Percentiles rank a stretch among this genome's conserved stretches.
Evolutionary conservation across 768 basidiomycete species (phyloP).

Genomic region (Pleurotus pulmonarius): DNA sequence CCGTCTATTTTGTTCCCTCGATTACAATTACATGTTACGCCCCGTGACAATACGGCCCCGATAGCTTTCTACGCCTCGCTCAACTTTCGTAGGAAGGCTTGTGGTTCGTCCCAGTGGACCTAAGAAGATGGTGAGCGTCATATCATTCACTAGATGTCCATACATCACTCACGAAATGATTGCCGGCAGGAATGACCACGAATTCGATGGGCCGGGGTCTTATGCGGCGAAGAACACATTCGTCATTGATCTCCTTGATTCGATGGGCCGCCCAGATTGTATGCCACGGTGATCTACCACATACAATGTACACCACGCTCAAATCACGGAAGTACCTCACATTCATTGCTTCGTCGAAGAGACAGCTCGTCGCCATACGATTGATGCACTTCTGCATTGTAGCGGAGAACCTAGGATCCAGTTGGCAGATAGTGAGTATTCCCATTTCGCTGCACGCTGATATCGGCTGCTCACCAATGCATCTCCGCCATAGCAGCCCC

Average conservation of each 20-base stretch:
- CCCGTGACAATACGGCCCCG: no score
- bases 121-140: not conserved
- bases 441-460: not conserved
- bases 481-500: slow-evolving; percentile 4
- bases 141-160: not conserved
- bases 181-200: not conserved
- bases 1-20: no score
- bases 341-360: not conserved
- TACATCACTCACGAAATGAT: not conserved
- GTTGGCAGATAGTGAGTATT: not conserved
- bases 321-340: not conserved
- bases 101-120: slow-evolving; percentile 6
- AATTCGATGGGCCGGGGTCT: not conserved
- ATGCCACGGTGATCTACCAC: slow-evolving; percentile 3
- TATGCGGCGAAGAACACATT: not conserved
- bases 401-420: not conserved
- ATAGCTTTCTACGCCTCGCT: no score
- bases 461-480: not conserved
- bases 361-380: not conserved
- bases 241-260: not conserved
- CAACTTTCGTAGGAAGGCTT: not conserved
- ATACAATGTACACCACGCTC: not conserved
- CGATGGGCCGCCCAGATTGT: not conserved
- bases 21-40: no score
- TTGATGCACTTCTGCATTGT: not conserved